Evolutionary conservation across 2,329 filamentous ascomycete genomes (phyloP).

Genomic region (Ilyonectria destructans): DNA sequence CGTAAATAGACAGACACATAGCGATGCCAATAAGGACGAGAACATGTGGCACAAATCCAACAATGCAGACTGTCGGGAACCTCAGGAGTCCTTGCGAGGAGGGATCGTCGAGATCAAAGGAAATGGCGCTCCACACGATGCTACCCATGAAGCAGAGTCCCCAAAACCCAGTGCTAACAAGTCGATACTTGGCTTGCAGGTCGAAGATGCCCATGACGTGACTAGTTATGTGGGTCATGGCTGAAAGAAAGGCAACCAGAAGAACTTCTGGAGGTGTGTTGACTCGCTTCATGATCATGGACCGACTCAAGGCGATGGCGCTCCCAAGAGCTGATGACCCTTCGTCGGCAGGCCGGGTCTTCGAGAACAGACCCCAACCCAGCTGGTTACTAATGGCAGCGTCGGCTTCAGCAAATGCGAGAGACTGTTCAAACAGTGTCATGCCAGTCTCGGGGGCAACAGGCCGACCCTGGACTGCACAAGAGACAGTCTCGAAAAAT

Average conservation of each 20-base stretch:
- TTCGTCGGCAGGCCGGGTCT: conserved; percentile 57
- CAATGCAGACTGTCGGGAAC: conserved; percentile 94
- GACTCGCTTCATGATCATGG: conserved; percentile 82
- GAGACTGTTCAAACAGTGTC: conserved; percentile 95
- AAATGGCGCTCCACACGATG: conserved; percentile 83
- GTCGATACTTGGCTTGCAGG: conserved; percentile 83
- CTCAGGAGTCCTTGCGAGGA: conserved; percentile 79
- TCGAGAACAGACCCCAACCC: conserved; percentile 77
- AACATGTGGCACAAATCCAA: conserved; percentile 96
- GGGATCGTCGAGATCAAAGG: conserved; percentile 74
- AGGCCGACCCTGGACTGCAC: conserved; percentile 87
- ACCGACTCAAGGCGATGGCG: conserved; percentile 69
- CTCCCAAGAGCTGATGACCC: conserved; percentile 44
- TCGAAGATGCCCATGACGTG: conserved; percentile 87
- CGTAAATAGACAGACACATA: conserved; percentile 84
- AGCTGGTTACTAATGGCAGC: conserved; percentile 87
- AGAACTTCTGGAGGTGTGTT: conserved; percentile 94
- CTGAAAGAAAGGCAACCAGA: conserved; percentile 88
- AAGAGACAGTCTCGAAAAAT: conserved; percentile 90
- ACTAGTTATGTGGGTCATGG: conserved; percentile 89
- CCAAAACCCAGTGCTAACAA: conserved; percentile 92
- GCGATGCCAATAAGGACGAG: conserved; percentile 86
- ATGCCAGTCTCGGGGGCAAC: conserved; percentile 92
- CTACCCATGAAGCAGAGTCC: conserved; percentile 90
- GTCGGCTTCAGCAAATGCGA: conserved; percentile 97